Base-by-base conservation (phyloP, 306 rosid genomes). In the Cicer pinnatifidum region DNA sequence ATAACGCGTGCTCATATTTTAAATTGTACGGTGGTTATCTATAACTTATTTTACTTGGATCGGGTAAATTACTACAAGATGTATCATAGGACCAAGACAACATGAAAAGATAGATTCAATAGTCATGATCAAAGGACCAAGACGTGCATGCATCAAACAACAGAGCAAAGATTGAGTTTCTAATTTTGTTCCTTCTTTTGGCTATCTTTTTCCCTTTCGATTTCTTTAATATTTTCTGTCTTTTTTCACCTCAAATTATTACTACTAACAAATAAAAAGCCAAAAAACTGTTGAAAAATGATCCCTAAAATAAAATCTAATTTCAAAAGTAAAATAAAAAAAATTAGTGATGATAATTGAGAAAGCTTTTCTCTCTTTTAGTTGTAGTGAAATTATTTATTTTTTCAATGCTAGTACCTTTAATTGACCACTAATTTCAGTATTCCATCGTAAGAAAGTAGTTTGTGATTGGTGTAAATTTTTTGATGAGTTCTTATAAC, bases 51-150 rank as follows among this genome's bases (percentile, higher is more conserved):
- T 16, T 16, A 16, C 17, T 16, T 16, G 17, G 0, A 16, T 16
- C 17, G 0, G 17, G 17, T 16, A 16, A 16, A 16, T 16, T 16
- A 0, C 17, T 16, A 16, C 17, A 16, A 16, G 17, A 16, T 16
- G 17, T 0, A 16, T 16, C 17, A 0, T 16, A 16, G 17, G 17
- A 16, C 17, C 17, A 16, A 16, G 17, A 79, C 81, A 84, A 85
- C 85, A 86, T 78, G 84, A 54, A 69, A 69, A 84, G 81, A 81
- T 80, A 82, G 58, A 46, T 83, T 81, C 84, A 85, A 59, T 37
- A 41, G 92, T 84, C 86, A 77, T 84, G 85, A 84, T 84, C 80
- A 83, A 73, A 81, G 86, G 90, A 88, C 88, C 82, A 83, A 83
- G 87, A 87, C 85, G 83, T 81, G 90, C 89, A 84, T 83, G 86